Evolutionary conservation across 306 rosid species (phyloP), one percentile per base, ranked within the genome.

Genomic region (Medicago ruthenica): DNA sequence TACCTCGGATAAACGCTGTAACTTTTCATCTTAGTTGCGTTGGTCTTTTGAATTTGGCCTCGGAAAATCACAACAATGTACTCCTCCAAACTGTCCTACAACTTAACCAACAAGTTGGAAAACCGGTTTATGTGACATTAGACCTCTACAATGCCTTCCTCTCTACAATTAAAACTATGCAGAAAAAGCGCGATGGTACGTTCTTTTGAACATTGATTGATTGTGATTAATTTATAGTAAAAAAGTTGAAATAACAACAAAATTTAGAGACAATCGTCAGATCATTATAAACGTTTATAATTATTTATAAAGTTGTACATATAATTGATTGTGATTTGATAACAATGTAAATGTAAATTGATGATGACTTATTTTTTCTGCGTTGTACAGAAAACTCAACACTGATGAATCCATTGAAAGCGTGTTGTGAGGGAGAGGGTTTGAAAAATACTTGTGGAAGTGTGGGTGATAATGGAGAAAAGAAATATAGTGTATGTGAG

Each of bases 71-170:
- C 81, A 86, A 82, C 85, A 20, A 79, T 8, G 1, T 72, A 64
- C 17, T 88, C 53, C 44, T 63, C 7, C 79, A 85, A 45, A 44
- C 24, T 3, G 45, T 90, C 16, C 24, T 55, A 55, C 24, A 80
- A 18, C 31, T 88, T 31, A 88, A 81, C 34, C 36, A 60, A 0
- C 53, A 77, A 62, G 48, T 8, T 6, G 80, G 74, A 9, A 50
- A 72, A 60, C 3, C 80, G 0, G 79, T 80, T n/a, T 21, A 85
- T 24, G 9, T 61, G 0, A 73, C 85, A 41, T 73, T 86, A 20
- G 93, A 88, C 66, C 75, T 90, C 58, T 84, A 76, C 66, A 65
- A 15, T 9, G 51, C 81, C 41, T 76, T 81, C 81, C 70, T 71
- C 40, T 18, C 71, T 15, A 24, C 77, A 22, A 54, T 91, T 48